phyloP scores from a whole-genome alignment of 768 basidiomycete genomes.

The Strobilomyces dryophilus region DNA sequence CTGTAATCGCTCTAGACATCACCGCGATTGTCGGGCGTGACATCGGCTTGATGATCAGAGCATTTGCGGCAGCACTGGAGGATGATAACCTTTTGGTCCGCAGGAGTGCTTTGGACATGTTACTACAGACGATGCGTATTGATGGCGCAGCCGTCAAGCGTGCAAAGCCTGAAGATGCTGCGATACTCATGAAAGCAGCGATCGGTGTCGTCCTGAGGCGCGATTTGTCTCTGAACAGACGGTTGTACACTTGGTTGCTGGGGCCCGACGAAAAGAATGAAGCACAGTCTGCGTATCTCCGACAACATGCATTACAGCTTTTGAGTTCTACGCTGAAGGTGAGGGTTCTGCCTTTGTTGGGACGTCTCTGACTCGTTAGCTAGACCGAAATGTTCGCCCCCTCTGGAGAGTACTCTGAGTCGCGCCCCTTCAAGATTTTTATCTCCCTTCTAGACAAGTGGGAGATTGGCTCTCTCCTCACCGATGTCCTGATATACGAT shows the following conservation, averaged over 20 bases:
- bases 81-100: conserved; percentile 92
- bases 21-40: conserved; percentile 75
- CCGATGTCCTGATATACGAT: conserved; percentile 75
- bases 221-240: conserved; percentile 88
- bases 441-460: conserved; percentile 94
- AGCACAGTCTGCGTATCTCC: conserved; percentile 69
- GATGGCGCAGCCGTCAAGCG: conserved; percentile 68
- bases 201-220: conserved; percentile 86
- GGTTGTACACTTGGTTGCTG: conserved; percentile 90
- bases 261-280: conserved; percentile 77
- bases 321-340: conserved; percentile 70
- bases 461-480: conserved; percentile 85
- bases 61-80: conserved; percentile 85
- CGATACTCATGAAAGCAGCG: conserved; percentile 83
- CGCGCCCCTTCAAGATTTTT: conserved; percentile 92
- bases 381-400: conserved; percentile 77
- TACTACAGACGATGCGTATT: conserved; percentile 70
- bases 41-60: conserved; percentile 91
- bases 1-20: conserved; percentile 43
- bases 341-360: conserved; percentile 6
- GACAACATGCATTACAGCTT: conserved; percentile 65
- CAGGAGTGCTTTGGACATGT: conserved; percentile 78
- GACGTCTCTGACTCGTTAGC: conserved; percentile 10
- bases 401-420: conserved; percentile 68
- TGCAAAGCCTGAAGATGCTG: conserved; percentile 67